phyloP scores from a whole-genome alignment of 2,329 filamentous ascomycete genomes.

The Microdochium trichocladiopsis region DNA sequence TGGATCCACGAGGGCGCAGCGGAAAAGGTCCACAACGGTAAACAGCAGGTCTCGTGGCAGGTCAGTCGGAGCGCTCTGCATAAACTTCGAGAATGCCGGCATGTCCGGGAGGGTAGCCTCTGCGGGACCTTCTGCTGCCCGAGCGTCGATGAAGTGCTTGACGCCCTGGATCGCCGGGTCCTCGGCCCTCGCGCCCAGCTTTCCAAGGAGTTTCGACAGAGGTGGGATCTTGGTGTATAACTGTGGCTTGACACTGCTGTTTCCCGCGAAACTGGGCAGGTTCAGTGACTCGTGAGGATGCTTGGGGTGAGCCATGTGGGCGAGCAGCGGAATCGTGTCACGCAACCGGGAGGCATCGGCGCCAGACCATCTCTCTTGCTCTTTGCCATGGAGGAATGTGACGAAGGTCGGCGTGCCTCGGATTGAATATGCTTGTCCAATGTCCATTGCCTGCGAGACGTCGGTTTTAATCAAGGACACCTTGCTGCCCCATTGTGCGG shows the following conservation, averaged over 20 bases:
- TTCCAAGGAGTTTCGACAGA: slow-evolving; percentile 71
- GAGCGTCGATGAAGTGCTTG: slow-evolving; percentile 62
- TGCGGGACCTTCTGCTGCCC: slow-evolving; percentile 48
- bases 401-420: slow-evolving; percentile 82
- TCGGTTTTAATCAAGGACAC: slow-evolving; percentile 79
- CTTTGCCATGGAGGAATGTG: slow-evolving; percentile 69
- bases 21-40: slow-evolving; percentile 76
- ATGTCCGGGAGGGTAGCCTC: slow-evolving; percentile 68
- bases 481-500: slow-evolving; percentile 61
- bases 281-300: slow-evolving; percentile 70
- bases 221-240: slow-evolving; percentile 75
- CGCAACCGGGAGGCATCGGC: slow-evolving; percentile 63
- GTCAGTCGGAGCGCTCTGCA: slow-evolving; percentile 46
- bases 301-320: slow-evolving; percentile 66
- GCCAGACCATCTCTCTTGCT: slow-evolving; percentile 75
- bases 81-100: slow-evolving; percentile 51
- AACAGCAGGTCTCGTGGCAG: slow-evolving; percentile 66
- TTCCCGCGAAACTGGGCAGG: slow-evolving; percentile 62
- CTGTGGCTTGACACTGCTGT: slow-evolving; percentile 54
- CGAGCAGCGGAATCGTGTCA: slow-evolving; percentile 64
- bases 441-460: slow-evolving; percentile 57
- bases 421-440: slow-evolving; percentile 59
- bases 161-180: slow-evolving; percentile 56
- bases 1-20: slow-evolving; percentile 69
- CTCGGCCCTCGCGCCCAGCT: slow-evolving; percentile 61